Conservation (phyloP, 148 eudicot genomes). For the Rheum nobile region DNA sequence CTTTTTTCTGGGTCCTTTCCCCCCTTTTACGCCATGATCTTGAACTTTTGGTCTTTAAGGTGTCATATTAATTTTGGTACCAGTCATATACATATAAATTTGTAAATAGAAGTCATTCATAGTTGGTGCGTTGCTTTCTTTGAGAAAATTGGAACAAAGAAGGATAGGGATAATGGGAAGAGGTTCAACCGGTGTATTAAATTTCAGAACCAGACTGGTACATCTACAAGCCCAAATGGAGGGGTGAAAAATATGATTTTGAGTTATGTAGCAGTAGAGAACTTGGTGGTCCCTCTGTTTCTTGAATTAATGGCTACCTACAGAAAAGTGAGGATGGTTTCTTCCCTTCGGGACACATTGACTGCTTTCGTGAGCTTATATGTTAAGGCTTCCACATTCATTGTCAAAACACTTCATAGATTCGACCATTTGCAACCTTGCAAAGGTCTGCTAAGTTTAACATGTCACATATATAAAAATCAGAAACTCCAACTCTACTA, state of each 20-base stretch:
- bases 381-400: neutral
- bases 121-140: neutral
- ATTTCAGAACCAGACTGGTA: neutral
- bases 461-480: neutral
- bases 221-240: neutral
- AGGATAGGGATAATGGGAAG: neutral
- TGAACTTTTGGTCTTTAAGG: neutral
- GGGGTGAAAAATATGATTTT: neutral
- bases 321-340: neutral
- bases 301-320: neutral
- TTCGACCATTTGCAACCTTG: neutral
- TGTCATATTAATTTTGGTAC: neutral
- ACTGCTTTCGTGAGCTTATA: neutral
- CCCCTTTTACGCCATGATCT: neutral
- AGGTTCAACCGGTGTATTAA: neutral
- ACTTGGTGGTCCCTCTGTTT: slow-evolving; percentile 3
- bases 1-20: neutral
- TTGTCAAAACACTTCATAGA: neutral
- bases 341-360: neutral
- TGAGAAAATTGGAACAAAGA: neutral
- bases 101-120: neutral
- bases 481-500: no score
- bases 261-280: neutral
- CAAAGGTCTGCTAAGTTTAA: neutral
- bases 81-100: neutral